Evolutionary conservation across 2,329 filamentous ascomycete genomes (phyloP).

Genomic region (Alternaria sp.): DNA sequence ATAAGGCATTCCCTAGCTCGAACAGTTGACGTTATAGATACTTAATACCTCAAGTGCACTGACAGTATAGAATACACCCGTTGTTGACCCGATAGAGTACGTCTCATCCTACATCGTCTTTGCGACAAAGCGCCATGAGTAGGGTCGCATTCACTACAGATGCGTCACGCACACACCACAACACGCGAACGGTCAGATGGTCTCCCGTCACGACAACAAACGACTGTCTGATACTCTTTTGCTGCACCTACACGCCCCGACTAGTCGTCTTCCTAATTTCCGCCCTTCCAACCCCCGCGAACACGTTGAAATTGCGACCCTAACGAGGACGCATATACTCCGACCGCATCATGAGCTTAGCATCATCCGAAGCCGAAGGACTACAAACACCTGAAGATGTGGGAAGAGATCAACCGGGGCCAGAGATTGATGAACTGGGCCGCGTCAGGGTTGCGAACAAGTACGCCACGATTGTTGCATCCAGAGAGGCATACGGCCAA

Average conservation of each 20-base stretch:
- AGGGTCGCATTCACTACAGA: not conserved
- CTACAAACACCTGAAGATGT: not conserved
- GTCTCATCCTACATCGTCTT: not conserved
- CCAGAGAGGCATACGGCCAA: not conserved
- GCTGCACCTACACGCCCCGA: not conserved
- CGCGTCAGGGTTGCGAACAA: not conserved
- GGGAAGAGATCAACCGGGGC: not conserved
- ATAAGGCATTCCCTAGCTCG: not conserved
- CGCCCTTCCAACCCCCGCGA: not conserved
- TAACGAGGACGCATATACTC: not conserved
- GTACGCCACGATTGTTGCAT: not conserved
- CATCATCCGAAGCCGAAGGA: not conserved
- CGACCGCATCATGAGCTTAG: not conserved
- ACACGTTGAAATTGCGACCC: not conserved
- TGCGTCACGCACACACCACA: not conserved
- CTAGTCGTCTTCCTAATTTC: not conserved
- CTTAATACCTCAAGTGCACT: not conserved
- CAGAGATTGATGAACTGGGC: not conserved
- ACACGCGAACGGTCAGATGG: not conserved
- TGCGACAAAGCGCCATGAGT: not conserved
- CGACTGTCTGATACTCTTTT: not conserved
- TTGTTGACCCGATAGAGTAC: not conserved
- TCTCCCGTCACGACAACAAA: not conserved
- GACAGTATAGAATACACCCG: not conserved
- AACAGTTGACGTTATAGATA: not conserved